Evolutionary conservation across 1,284 basidiomycete genomes (phyloP), one percentile per base, ranked within the genome.

Genomic region (Malassezia japonica): DNA sequence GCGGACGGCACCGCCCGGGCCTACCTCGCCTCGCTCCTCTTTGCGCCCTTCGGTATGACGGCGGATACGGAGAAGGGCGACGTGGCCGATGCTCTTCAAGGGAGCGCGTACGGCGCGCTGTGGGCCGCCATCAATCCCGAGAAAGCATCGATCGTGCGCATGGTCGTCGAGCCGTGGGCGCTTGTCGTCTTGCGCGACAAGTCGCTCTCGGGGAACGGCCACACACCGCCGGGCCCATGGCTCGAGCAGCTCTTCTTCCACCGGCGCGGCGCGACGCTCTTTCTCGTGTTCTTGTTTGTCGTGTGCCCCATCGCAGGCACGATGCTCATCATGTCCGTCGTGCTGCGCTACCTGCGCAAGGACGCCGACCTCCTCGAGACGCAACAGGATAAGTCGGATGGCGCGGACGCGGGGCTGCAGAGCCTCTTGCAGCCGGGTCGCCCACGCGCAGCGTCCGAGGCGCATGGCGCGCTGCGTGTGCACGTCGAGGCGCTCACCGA

Each of bases 321-420:
- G 0, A 85, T 85, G 3, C 76, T 79, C 28, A 73, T 81, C 1
- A 78, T 96, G 3, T 95, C 86, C 72, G 78, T 80, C 7, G 75
- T 96, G 18, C 76, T 94, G 12, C 78, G 87, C n/a, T 91, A 91
- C 69, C 78, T 98, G 1, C 77, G 95, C 52, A 92, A 92, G 75
- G 85, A 94, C 60, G 82, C 88, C 0, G 89, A 96, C 55, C 79
- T 90, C 1, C 79, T 95, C 13, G 89, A 91, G 64, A 84, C 85
- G 4, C 88, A 52, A 27, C 32, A 53, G 23, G 33, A 45, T 84
- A 16, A 18, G 1, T 24, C 32, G 21, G 24, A 23, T 21, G 46
- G 45, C 31, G 38, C 35, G 23, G 37, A 53, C 32, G 37, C 43
- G 6, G 38, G 44, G 27, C 38, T 52, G 23, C 16, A 20, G 10